Evolutionary conservation across 805 yeast genomes (phyloP).

Genomic region (Myxozyma sirexii): DNA sequence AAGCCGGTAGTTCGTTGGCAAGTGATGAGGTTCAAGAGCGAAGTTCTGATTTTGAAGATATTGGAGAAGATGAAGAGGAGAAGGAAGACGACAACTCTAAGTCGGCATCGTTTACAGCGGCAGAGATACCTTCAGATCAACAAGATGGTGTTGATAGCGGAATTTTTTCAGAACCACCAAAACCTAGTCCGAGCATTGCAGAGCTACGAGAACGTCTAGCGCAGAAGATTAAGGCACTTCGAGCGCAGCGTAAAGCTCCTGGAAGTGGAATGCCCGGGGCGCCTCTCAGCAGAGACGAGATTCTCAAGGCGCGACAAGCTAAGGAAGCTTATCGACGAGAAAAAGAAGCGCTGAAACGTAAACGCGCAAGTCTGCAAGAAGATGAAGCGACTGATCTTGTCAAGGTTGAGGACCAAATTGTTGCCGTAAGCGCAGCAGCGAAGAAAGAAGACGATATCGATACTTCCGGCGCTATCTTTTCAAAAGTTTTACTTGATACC

Average conservation of each 20-base stretch:
- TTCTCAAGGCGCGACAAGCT: constrained; percentile 62
- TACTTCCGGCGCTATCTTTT: constrained; percentile 58
- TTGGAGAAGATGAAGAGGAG: constrained; percentile 10
- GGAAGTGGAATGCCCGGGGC: constrained; percentile 82
- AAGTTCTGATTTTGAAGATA: constrained; percentile 5
- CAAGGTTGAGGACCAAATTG: constrained; percentile 21
- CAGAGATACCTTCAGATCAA: neutral
- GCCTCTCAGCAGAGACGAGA: constrained; percentile 80
- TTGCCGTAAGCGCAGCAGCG: constrained; percentile 24
- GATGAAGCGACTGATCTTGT: constrained; percentile 45
- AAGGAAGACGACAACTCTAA: neutral
- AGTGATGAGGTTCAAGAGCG: neutral
- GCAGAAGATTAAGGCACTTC: constrained; percentile 65
- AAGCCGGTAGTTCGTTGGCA: too few species aligned
- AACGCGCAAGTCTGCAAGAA: constrained; percentile 45
- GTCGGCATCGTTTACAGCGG: too few species aligned
- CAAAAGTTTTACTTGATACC: constrained; percentile 78
- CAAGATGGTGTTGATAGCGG: neutral
- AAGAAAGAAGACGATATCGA: constrained; percentile 42
- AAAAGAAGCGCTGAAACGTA: constrained; percentile 45
- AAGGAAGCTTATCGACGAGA: constrained; percentile 49
- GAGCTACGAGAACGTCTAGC: constrained; percentile 79
- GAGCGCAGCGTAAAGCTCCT: constrained; percentile 87
- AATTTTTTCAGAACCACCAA: neutral
- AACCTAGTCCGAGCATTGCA: constrained; percentile 43